These are phyloP conservation scores for Lentinula raphanica DNA, from an alignment of 768 basidiomycete species.

Conservation along the genomic window DNA sequence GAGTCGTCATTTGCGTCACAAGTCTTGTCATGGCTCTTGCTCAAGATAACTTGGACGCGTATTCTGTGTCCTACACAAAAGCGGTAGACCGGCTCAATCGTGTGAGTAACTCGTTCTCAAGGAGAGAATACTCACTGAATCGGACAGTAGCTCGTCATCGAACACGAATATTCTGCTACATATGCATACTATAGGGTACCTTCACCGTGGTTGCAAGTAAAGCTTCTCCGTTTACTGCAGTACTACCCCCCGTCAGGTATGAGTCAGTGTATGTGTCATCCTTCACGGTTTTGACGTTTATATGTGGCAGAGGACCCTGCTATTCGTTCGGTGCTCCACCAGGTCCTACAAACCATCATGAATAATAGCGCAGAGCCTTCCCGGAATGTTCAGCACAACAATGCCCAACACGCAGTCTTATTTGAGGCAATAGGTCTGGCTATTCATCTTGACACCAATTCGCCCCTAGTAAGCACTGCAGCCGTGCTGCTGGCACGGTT, in stretches of 20 bases:
- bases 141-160: constrained; percentile 72
- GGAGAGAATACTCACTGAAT: constrained; percentile 3
- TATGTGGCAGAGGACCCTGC: constrained; percentile 76
- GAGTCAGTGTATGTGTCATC: neutral
- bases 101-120: constrained; percentile 38
- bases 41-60: constrained; percentile 89
- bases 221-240: constrained; percentile 86
- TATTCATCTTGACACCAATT: constrained; percentile 91
- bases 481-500: constrained; percentile 91
- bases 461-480: constrained; percentile 81
- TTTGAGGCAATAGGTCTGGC: constrained; percentile 97
- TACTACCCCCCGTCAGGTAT: constrained; percentile 94
- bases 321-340: constrained; percentile 67
- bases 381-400: constrained; percentile 96
- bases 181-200: constrained; percentile 99
- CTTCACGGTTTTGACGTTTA: neutral
- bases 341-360: constrained; percentile 87
- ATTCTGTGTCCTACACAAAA: constrained; percentile 88
- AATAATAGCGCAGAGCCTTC: constrained; percentile 87
- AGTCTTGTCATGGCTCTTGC: constrained; percentile 92
- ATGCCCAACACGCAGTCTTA: constrained; percentile 95
- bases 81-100: constrained; percentile 85
- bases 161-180: constrained; percentile 80
- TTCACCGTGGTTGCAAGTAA: constrained; percentile 96
- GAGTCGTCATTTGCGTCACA: constrained; percentile 91